Conservation (phyloP, 495 filamentous ascomycete genomes). For the Aspergillus kassunensis region DNA sequence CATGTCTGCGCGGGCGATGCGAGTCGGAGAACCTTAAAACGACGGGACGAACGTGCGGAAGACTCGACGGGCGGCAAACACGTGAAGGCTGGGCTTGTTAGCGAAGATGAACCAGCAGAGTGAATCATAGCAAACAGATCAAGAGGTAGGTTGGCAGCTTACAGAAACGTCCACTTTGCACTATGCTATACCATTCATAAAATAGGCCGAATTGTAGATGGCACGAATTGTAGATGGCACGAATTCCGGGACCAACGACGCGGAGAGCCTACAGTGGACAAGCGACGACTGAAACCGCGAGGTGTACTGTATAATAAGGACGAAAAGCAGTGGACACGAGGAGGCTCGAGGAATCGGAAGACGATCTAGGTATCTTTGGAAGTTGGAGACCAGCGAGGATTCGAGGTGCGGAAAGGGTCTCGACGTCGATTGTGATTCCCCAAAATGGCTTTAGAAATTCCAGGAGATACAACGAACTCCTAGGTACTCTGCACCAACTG, state of each 20-base stretch:
- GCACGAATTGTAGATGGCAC: no score
- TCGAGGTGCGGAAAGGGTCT: conserved; percentile 22
- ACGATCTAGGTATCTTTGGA: background rate
- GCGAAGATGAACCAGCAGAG: background rate
- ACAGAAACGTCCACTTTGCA: conserved; percentile 17
- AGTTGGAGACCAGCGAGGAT: conserved; percentile 12
- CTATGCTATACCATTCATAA: conserved; percentile 22
- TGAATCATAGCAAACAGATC: background rate
- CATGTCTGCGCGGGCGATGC: conserved; percentile 48
- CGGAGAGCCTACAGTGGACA: background rate
- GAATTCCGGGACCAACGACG: background rate
- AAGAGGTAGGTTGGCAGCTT: conserved; percentile 3
- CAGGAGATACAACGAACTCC: conserved; percentile 12
- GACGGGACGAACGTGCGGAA: conserved; percentile 26
- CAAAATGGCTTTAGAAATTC: conserved; percentile 6
- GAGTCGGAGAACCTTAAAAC: conserved; percentile 20
- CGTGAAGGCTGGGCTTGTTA: conserved; percentile 24
- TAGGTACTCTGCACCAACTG: conserved; percentile 24
- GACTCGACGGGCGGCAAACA: conserved; percentile 25
- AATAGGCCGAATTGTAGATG: conserved; percentile 11
- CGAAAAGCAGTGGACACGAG: no score
- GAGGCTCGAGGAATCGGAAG: no score
- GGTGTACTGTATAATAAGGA: no score
- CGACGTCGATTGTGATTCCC: background rate
- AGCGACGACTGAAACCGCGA: no score